These are phyloP conservation scores for Periglandula ipomoeae DNA, from an alignment of 2,329 filamentous ascomycete species.

Conservation along the genomic window DNA sequence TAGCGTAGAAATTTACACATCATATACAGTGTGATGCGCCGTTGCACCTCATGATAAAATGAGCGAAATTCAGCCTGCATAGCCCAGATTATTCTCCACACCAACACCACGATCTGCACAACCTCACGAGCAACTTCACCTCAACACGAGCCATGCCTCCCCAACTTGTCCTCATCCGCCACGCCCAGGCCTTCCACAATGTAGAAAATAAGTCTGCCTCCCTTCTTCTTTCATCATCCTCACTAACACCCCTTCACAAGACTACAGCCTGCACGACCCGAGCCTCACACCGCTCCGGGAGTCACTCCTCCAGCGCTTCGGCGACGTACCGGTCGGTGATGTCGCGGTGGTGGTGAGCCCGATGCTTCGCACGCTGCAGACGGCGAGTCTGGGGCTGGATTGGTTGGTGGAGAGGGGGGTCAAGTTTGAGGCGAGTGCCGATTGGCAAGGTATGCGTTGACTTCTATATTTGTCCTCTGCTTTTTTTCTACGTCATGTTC, in stretches of 20 bases:
- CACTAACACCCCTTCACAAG: slow-evolving; percentile 24
- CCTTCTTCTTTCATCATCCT: background rate
- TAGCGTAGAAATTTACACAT: too few relatives aligned
- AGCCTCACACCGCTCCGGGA: slow-evolving; percentile 36
- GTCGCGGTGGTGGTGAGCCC: slow-evolving; percentile 52
- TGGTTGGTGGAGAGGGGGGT: slow-evolving; percentile 48
- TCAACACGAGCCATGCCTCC: slow-evolving; percentile 34
- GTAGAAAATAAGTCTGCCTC: slow-evolving; percentile 34
- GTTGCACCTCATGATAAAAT: too few relatives aligned
- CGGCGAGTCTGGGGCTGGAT: slow-evolving; percentile 46
- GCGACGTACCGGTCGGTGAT: slow-evolving; percentile 20
- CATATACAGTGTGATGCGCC: too few relatives aligned
- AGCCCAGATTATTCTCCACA: too few relatives aligned
- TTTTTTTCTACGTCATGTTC: too few relatives aligned
- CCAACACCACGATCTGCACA: background rate
- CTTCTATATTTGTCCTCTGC: too few relatives aligned
- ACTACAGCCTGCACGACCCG: slow-evolving; percentile 41
- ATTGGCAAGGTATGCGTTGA: slow-evolving; percentile 58
- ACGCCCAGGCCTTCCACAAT: slow-evolving; percentile 66
- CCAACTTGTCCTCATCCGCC: slow-evolving; percentile 72
- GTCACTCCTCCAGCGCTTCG: slow-evolving; percentile 31
- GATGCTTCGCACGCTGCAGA: slow-evolving; percentile 58
- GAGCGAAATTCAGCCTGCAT: too few relatives aligned
- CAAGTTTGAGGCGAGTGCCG: slow-evolving; percentile 46
- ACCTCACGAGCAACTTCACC: background rate